Conservation (phyloP, 176 grass and related monocot species). For the Thinopyrum elongatum region DNA sequence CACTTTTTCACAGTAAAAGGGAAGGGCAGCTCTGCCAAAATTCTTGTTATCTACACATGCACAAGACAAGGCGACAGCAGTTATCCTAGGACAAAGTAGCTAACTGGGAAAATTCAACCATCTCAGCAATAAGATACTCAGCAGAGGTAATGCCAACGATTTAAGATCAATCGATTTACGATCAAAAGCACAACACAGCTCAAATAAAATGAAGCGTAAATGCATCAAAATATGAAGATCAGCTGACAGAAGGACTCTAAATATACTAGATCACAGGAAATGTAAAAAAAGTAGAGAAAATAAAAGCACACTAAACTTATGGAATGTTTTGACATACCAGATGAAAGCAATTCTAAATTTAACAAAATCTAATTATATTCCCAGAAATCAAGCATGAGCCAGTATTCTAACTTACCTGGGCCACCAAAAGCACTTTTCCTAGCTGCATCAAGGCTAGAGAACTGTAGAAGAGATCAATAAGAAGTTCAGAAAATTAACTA, state of each 20-base stretch:
- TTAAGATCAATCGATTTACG: too few species aligned
- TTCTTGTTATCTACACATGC: too few species aligned
- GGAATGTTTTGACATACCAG: background rate
- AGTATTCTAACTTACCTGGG: conserved; percentile 46
- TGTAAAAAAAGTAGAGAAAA: too few species aligned
- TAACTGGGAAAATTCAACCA: too few species aligned
- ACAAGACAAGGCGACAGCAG: too few species aligned
- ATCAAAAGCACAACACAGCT: too few species aligned
- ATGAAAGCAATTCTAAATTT: background rate
- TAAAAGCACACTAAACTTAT: background rate
- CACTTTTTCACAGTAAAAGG: too few species aligned
- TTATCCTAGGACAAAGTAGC: too few species aligned
- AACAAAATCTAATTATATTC: background rate
- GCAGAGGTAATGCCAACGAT: too few species aligned
- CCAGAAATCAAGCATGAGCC: background rate
- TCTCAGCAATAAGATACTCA: too few species aligned
- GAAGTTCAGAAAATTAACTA: conserved; percentile 17
- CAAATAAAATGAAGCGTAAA: too few species aligned
- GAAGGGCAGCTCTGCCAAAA: too few species aligned
- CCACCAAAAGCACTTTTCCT: conserved; percentile 46
- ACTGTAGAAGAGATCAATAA: conserved; percentile 45
- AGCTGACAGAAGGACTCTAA: background rate
- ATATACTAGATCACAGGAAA: background rate
- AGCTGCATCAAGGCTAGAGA: conserved; percentile 64
- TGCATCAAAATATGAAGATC: background rate